These are phyloP conservation scores for Cyathus striatus DNA, from an alignment of 768 basidiomycete genomes.

Conservation along the genomic window DNA sequence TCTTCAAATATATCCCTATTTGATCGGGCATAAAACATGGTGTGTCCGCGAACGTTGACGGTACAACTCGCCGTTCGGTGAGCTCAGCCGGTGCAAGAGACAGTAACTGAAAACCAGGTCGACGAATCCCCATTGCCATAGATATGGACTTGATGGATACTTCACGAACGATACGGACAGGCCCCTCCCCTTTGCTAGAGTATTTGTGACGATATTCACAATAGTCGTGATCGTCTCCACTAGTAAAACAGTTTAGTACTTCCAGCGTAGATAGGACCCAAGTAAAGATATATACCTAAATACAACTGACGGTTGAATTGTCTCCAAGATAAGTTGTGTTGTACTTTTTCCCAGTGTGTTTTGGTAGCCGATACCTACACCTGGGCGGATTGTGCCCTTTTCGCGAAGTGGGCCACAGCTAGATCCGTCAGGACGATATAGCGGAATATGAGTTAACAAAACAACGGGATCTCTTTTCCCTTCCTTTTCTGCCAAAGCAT, in stretches of 20 bases:
- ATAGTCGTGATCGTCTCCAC: slow-evolving; percentile 95
- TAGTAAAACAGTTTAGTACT: too few relatives aligned
- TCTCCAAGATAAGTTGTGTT: slow-evolving; percentile 60
- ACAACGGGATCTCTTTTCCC: slow-evolving; percentile 44
- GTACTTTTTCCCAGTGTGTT: slow-evolving; percentile 72
- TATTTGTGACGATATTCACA: slow-evolving; percentile 65
- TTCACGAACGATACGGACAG: slow-evolving; percentile 46
- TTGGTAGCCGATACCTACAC: slow-evolving; percentile 77
- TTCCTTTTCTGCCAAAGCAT: slow-evolving; percentile 11
- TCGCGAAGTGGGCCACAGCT: slow-evolving; percentile 79
- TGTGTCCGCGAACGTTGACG: slow-evolving; percentile 39
- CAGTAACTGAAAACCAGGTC: slow-evolving; percentile 87
- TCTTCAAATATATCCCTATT: slow-evolving; percentile 63
- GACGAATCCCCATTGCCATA: slow-evolving; percentile 80
- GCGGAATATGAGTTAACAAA: slow-evolving; percentile 86
- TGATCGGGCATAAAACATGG: slow-evolving; percentile 86
- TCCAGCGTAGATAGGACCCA: too few relatives aligned
- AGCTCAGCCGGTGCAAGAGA: slow-evolving; percentile 48
- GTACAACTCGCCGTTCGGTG: slow-evolving; percentile 6
- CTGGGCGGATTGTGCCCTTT: slow-evolving; percentile 65
- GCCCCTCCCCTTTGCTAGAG: slow-evolving; percentile 15
- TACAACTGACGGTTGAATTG: slow-evolving; percentile 59
- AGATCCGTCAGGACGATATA: slow-evolving; percentile 63
- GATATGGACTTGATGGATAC: slow-evolving; percentile 88
- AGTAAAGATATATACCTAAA: slow-evolving; percentile 64